Evolutionary conservation across 208 protist species (phyloP).

Genomic region (Crithidia bombi): DNA sequence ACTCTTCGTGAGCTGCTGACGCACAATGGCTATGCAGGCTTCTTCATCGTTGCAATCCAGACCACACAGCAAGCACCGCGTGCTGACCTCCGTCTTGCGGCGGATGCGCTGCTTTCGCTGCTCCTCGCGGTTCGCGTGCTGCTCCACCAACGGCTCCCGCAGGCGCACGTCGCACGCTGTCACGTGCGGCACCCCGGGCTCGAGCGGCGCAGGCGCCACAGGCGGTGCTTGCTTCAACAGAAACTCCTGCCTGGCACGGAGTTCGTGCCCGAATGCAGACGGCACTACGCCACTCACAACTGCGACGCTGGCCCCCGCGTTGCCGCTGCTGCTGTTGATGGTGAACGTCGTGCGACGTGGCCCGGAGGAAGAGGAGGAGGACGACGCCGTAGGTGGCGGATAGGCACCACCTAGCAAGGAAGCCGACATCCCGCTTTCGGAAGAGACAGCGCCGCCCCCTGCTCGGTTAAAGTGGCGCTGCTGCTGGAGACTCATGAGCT

Average conservation of each 20-base stretch:
- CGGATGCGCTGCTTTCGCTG: slow-evolving; percentile 75
- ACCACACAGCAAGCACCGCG: slow-evolving; percentile 72
- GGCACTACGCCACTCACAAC: slow-evolving; percentile 53
- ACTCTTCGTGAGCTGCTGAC: slow-evolving; percentile 56
- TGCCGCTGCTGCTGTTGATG: slow-evolving; percentile 35
- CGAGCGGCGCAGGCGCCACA: slow-evolving; percentile 21
- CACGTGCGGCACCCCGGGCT: slow-evolving; percentile 48
- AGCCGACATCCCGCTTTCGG: slow-evolving; percentile 25
- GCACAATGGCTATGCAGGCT: slow-evolving; percentile 50
- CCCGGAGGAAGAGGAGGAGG: slow-evolving; percentile 53
- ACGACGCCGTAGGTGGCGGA: slow-evolving; percentile 37
- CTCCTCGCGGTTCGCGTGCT: slow-evolving; percentile 64
- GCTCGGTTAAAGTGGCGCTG: not conserved
- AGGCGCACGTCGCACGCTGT: slow-evolving; percentile 54
- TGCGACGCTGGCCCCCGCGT: slow-evolving; percentile 24
- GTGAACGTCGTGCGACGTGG: slow-evolving; percentile 64
- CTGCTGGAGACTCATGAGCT: slow-evolving; percentile 29
- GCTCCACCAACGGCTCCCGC: slow-evolving; percentile 61
- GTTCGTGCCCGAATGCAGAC: slow-evolving; percentile 41
- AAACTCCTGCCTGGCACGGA: slow-evolving; percentile 45
- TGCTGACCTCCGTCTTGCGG: slow-evolving; percentile 53
- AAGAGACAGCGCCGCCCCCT: slow-evolving; percentile 6
- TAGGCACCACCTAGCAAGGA: slow-evolving; percentile 6
- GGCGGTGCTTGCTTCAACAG: slow-evolving; percentile 37
- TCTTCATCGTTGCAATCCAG: slow-evolving; percentile 64